phyloP scores from a whole-genome alignment of 257 asterid genomes.

The Jacaranda mimosifolia region DNA sequence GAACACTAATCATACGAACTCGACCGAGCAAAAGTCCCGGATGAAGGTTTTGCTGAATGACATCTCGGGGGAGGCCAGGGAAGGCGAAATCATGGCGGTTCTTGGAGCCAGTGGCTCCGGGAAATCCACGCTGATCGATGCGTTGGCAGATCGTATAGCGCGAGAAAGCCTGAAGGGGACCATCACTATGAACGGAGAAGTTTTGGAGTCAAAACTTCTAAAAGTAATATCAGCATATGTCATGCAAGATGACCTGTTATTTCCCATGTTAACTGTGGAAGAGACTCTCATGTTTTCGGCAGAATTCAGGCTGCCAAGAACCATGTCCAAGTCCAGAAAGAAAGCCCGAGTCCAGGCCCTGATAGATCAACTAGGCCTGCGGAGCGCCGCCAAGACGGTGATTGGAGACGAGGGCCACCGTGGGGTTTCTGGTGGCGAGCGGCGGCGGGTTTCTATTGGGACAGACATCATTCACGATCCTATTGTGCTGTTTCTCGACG shows the following conservation, averaged over 20 bases:
- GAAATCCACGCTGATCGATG: slow-evolving; percentile 65
- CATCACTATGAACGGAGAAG: slow-evolving; percentile 58
- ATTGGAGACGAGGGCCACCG: slow-evolving; percentile 74
- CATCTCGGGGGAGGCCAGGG: slow-evolving; percentile 65
- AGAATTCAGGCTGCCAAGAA: slow-evolving; percentile 57
- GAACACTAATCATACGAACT: neutral
- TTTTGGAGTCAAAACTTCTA: slow-evolving; percentile 55
- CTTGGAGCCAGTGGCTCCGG: slow-evolving; percentile 78
- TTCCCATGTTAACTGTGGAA: slow-evolving; percentile 67
- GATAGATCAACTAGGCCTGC: slow-evolving; percentile 61
- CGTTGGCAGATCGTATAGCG: slow-evolving; percentile 61
- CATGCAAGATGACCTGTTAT: slow-evolving; percentile 66
- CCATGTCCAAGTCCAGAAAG: slow-evolving; percentile 54
- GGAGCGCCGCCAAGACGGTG: slow-evolving; percentile 54
- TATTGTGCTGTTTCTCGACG: slow-evolving; percentile 62
- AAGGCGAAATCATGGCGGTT: slow-evolving; percentile 67
- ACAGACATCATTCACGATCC: slow-evolving; percentile 73
- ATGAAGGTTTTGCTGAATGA: slow-evolving; percentile 49
- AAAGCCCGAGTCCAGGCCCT: slow-evolving; percentile 56
- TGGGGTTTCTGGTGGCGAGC: slow-evolving; percentile 64
- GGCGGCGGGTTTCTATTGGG: slow-evolving; percentile 66
- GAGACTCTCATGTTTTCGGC: slow-evolving; percentile 72
- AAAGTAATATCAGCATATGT: slow-evolving; percentile 68
- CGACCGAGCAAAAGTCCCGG: slow-evolving; percentile 10
- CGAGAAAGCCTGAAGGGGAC: slow-evolving; percentile 59